phyloP scores from a whole-genome alignment of 2,329 filamentous ascomycete genomes.

The Acephala macrosclerotiorum region DNA sequence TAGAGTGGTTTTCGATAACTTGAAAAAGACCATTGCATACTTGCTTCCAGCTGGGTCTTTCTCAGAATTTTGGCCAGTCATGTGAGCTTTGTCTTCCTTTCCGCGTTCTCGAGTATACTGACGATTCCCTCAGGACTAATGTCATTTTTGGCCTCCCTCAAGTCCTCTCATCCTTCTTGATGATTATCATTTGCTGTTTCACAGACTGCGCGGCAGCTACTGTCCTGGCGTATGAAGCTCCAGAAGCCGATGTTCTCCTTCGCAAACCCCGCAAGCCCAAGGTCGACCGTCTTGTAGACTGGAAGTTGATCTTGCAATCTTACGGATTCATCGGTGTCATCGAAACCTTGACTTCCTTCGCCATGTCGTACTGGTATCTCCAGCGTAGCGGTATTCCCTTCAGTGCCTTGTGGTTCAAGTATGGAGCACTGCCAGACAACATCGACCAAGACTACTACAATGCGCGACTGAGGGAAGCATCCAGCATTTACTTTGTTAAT shows the following conservation, averaged over 20 bases:
- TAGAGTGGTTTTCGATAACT: constrained; percentile 79
- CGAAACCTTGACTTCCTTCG: constrained; percentile 65
- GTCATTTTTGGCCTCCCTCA: constrained; percentile 69
- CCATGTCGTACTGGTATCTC: constrained; percentile 74
- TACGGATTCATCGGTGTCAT: constrained; percentile 75
- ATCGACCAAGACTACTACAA: constrained; percentile 62
- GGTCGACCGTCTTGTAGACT: constrained; percentile 76
- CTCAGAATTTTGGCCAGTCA: constrained; percentile 67
- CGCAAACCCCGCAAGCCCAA: constrained; percentile 73
- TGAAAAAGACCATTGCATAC: constrained; percentile 73
- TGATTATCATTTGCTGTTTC: constrained; percentile 64
- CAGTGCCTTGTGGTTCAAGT: constrained; percentile 70
- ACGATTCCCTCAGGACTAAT: constrained; percentile 50
- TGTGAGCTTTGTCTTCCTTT: constrained; percentile 40
- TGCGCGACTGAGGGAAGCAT: constrained; percentile 50
- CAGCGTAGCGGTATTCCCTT: constrained; percentile 70
- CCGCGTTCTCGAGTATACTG: not conserved
- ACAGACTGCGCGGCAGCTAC: constrained; percentile 80
- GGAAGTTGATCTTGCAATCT: constrained; percentile 74
- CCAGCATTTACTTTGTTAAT: constrained; percentile 77
- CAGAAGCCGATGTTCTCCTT: constrained; percentile 77
- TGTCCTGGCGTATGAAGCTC: constrained; percentile 77
- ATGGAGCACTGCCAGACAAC: constrained; percentile 56
- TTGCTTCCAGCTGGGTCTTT: constrained; percentile 66
- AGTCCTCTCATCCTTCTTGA: constrained; percentile 65